Evolutionary conservation across 1,284 basidiomycete genomes (phyloP).

Genomic region (Melampsora larici-populina): DNA sequence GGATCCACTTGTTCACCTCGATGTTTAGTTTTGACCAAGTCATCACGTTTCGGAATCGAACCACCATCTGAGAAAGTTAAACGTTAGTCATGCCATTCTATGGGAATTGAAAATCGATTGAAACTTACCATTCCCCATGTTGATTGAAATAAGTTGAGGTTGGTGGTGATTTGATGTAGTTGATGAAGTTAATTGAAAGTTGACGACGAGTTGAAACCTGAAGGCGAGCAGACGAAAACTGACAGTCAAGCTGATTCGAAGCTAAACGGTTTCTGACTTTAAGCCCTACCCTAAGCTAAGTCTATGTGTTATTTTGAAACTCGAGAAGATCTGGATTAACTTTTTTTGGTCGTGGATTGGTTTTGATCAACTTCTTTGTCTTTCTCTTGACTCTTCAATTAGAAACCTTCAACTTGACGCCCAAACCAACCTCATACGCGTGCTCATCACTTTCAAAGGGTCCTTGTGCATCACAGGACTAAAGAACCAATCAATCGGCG

Average conservation of each 20-base stretch:
- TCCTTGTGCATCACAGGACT: too few species aligned
- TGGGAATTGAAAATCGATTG: not conserved
- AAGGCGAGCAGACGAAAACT: not conserved
- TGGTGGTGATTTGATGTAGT: not conserved
- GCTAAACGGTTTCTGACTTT: not conserved
- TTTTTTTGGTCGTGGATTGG: not conserved
- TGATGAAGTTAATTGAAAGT: not conserved
- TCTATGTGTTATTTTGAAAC: not conserved
- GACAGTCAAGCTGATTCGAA: not conserved
- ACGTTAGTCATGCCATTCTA: not conserved
- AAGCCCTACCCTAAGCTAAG: not conserved
- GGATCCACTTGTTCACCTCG: constrained; percentile 81
- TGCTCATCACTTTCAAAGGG: too few species aligned
- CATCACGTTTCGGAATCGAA: constrained; percentile 75
- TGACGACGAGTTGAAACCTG: not conserved
- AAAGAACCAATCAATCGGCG: too few species aligned
- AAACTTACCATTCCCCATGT: constrained; percentile 39
- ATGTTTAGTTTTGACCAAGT: constrained; percentile 70
- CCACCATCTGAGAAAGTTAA: constrained; percentile 41
- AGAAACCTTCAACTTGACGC: too few species aligned
- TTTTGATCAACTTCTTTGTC: not conserved
- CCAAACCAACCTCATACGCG: too few species aligned
- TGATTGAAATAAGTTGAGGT: not conserved
- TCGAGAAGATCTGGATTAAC: not conserved
- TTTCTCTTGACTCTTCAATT: too few species aligned